Evolutionary conservation across 192 early-diverging fungal genomes (phyloP).

Genomic region (Chytriomyces confervae): DNA sequence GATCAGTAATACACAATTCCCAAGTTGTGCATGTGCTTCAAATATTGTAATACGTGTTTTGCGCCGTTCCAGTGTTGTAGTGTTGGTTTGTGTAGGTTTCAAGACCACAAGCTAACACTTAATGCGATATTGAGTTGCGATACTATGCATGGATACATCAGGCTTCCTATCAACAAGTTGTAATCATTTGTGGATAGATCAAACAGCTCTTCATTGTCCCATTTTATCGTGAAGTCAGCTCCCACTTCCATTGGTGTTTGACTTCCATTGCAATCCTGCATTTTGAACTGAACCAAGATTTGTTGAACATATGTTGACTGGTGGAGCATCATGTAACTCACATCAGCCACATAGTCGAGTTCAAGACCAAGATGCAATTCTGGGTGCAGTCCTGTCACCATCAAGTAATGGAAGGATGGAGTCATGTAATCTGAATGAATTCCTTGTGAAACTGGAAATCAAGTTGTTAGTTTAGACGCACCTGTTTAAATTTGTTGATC

Average conservation of each 20-base stretch:
- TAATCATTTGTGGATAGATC: no score
- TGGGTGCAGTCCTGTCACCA: constrained; percentile 87
- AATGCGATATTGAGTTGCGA: background rate
- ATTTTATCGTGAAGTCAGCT: no score
- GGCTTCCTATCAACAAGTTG: no score
- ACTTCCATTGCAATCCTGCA: no score
- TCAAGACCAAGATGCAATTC: no score
- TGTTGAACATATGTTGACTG: no score
- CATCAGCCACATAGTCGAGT: no score
- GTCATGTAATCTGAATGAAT: constrained; percentile 66
- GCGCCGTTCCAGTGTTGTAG: background rate
- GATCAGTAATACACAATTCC: background rate
- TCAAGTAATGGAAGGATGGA: constrained; percentile 83
- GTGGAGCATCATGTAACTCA: no score
- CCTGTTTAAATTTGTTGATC: background rate
- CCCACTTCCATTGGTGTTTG: no score
- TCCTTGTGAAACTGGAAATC: constrained; percentile 48
- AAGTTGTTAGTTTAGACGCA: background rate
- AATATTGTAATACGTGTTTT: background rate
- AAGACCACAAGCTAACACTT: constrained; percentile 3
- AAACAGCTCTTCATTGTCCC: no score
- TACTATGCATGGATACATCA: background rate
- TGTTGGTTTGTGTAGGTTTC: background rate
- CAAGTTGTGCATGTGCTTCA: background rate
- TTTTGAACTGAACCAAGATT: no score